Percentiles rank a stretch among this genome's conserved stretches.
Conservation (phyloP, 2,329 filamentous ascomycete species). For the Fusarium napiforme region DNA sequence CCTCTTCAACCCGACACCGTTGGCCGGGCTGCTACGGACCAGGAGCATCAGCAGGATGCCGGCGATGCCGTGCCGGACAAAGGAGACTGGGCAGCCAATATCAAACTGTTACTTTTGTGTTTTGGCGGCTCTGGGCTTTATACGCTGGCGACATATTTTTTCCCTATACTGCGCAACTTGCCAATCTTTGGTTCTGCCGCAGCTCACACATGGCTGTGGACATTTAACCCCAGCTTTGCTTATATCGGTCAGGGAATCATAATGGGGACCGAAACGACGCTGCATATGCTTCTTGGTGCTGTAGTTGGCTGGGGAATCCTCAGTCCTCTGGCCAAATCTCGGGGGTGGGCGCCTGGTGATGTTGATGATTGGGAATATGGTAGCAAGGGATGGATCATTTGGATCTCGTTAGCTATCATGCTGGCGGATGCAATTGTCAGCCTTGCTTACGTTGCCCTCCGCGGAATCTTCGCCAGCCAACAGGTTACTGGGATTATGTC, state of each 20-base stretch:
- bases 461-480: conserved; percentile 59
- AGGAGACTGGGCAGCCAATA: conserved; percentile 58
- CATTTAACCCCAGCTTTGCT: conserved; percentile 93
- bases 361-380: conserved; percentile 91
- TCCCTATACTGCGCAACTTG: conserved; percentile 85
- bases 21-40: conserved; percentile 38
- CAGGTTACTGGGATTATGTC: background rate
- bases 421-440: conserved; percentile 91
- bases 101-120: conserved; percentile 65
- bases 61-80: conserved; percentile 25
- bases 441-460: conserved; percentile 79
- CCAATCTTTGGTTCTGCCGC: conserved; percentile 83
- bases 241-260: conserved; percentile 98
- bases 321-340: conserved; percentile 85
- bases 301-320: conserved; percentile 90
- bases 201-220: conserved; percentile 90
- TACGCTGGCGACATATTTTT: conserved; percentile 89
- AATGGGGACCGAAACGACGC: conserved; percentile 94
- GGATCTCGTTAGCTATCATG: conserved; percentile 97
- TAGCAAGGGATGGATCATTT: conserved; percentile 98
- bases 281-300: conserved; percentile 94
- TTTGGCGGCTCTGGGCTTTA: conserved; percentile 71
- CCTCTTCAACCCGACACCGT: conserved; percentile 35
- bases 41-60: conserved; percentile 51
- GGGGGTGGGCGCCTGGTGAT: conserved; percentile 88